Percentiles rank a stretch among this genome's conserved stretches.
phyloP scores from a whole-genome alignment of 2,329 filamentous ascomycete genomes.

The Penicillium janthinellum region DNA sequence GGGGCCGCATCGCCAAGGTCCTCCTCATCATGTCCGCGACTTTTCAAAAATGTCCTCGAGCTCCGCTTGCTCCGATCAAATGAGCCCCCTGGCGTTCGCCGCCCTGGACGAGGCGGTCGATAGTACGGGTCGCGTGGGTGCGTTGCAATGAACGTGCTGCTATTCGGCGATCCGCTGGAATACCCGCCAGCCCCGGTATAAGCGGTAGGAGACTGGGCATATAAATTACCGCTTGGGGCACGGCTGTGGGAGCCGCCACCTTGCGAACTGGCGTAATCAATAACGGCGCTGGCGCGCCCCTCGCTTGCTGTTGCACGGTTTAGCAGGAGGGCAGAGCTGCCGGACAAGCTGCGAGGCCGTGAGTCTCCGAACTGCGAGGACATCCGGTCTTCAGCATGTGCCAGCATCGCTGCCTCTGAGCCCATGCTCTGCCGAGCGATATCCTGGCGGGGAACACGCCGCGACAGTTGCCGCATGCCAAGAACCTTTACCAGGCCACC shows the following conservation, averaged over 20 bases:
- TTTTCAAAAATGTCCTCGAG: slow-evolving; percentile 48
- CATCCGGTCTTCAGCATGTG: slow-evolving; percentile 66
- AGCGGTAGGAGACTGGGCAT: slow-evolving; percentile 73
- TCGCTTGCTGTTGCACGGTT: slow-evolving; percentile 52
- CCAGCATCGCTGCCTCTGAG: slow-evolving; percentile 80
- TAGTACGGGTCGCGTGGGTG: slow-evolving; percentile 78
- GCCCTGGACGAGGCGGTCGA: slow-evolving; percentile 74
- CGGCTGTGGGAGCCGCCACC: slow-evolving; percentile 52
- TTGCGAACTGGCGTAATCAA: slow-evolving; percentile 55
- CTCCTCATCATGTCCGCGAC: slow-evolving; percentile 38
- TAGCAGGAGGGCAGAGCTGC: slow-evolving; percentile 63
- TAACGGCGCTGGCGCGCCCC: slow-evolving; percentile 53
- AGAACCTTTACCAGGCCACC: slow-evolving; percentile 88
- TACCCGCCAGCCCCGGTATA: slow-evolving; percentile 66
- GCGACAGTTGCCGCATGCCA: slow-evolving; percentile 83
- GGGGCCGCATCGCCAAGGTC: slow-evolving; percentile 42
- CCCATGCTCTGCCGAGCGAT: slow-evolving; percentile 77
- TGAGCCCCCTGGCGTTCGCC: slow-evolving; percentile 62
- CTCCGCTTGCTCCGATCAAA: slow-evolving; percentile 44
- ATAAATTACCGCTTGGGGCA: slow-evolving; percentile 62
- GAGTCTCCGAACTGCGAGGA: slow-evolving; percentile 56
- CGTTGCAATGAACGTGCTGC: slow-evolving; percentile 48
- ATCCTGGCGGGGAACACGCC: slow-evolving; percentile 65
- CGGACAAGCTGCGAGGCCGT: slow-evolving; percentile 61
- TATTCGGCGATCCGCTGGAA: slow-evolving; percentile 44